Evolutionary conservation across 306 rosid genomes (phyloP), one percentile per base, ranked within the genome.

Genomic region (Crataegus laevigata): DNA sequence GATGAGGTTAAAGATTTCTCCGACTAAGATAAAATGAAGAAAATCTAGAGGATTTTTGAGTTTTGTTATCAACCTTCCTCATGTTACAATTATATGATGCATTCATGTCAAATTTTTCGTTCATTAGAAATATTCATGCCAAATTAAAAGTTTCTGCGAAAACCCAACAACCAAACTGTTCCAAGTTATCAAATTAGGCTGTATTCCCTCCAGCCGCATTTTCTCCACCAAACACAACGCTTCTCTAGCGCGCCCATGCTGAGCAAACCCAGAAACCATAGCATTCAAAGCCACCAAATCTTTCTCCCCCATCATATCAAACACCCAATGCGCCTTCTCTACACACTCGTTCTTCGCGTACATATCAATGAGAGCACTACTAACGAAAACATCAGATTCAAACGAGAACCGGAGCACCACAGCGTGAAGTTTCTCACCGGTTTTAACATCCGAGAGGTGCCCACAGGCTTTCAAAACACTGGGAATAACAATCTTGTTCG

Each of bases 401-500:
- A 94, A 87, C 30, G 87, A 83, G 78, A 85, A 75, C 29, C 84
- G 87, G 67, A 94, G 80, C 63, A 86, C 61, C 19, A 87, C 69
- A 1, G 89, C 83, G 43, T 91, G 98, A 14, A 88, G 61, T 59
- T 87, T 83, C 85, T 81, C 83, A 9, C 97, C 97, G 0, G 86
- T 74, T 45, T 63, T 32, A 29, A 68, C 43, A 45, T 89, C 83
- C 3, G 85, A 77, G 28, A 93, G 74, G 21, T 85, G 97, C 58
- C 89, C 94, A 40, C 96, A 91, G 11, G 97, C 96, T 82, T 87
- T 94, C 79, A 94, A 91, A 78, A 91, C 88, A 79, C 97, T 91
- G 22, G 97, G 97, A 70, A 94, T 80, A 19, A 87, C 88, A 42
- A 87, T 80, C 21, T 83, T 71, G 36, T 87, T 81, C 60, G 80